phyloP scores from a whole-genome alignment of 2,329 filamentous ascomycete genomes.

The Immersiporthe knoxdaviesiana region DNA sequence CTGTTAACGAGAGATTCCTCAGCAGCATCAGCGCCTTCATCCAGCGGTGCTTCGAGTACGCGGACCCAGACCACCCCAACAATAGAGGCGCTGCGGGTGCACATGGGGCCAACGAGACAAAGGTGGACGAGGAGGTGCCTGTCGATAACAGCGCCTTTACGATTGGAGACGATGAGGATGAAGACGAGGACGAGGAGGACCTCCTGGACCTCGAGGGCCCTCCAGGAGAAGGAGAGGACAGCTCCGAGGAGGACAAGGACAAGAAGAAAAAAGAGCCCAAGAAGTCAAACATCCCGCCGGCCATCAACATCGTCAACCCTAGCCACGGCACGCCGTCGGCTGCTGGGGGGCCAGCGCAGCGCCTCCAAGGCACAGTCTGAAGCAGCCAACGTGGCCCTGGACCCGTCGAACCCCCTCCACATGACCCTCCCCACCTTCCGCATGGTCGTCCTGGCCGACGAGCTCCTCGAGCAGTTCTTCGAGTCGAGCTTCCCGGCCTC shows the following conservation, averaged over 20 bases:
- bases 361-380: constrained; percentile 70
- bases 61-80: constrained; percentile 82
- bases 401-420: constrained; percentile 89
- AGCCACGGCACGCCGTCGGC: constrained; percentile 32
- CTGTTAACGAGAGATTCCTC: constrained; percentile 85
- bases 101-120: constrained; percentile 11
- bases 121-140: constrained; percentile 36
- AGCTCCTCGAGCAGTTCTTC: constrained; percentile 95
- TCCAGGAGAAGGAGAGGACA: constrained; percentile 39
- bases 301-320: constrained; percentile 33
- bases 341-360: constrained; percentile 40
- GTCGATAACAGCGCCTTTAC: constrained; percentile 62
- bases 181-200: constrained; percentile 57
- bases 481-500: constrained; percentile 93
- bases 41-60: constrained; percentile 94
- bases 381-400: constrained; percentile 85
- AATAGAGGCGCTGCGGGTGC: constrained; percentile 48
- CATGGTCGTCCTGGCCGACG: constrained; percentile 97
- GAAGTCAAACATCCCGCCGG: constrained; percentile 31
- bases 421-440: constrained; percentile 97
- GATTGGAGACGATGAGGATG: constrained; percentile 69
- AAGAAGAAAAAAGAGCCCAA: constrained; percentile 33
- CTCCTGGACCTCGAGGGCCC: constrained; percentile 61
- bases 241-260: constrained; percentile 34
- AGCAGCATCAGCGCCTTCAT: constrained; percentile 96